Base-by-base conservation (phyloP, 108 stramenopile species). In the Nitzschia inconspicua region DNA sequence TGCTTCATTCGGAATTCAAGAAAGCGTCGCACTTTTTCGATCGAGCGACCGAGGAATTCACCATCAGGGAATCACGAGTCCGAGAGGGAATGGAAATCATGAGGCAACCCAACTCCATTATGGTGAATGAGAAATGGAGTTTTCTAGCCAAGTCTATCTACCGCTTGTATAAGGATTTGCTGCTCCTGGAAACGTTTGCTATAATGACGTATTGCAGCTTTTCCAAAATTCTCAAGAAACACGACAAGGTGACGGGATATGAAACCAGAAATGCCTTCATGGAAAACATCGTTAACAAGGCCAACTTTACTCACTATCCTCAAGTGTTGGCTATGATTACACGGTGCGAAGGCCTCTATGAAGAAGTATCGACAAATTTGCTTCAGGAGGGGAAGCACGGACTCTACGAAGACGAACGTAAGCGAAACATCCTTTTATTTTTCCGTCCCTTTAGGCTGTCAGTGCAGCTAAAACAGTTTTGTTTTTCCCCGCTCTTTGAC, bases 161-260 rank as follows among this genome's bases (percentile, higher is more conserved):
- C 57, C 49, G 86, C 27, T 60, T 92, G 26, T 96, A 99, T 70
- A 95, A 90, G 60, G 95, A 98, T 67, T 72, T 99, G 31, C 75
- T 99, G 31, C 72, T 98, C 42, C 84, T 99, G 31, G 98, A 99
- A 64, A 97, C 95, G 28, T 99, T 82, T 61, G 97, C 98, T 22
- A 97, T 99, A 57, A 97, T 99, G 95, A 99, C 95, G 19, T 99
- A 97, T 68, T 96, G 94, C 66, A 84, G 86, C 42, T 96, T 97
- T 77, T 89, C 67, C 73, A 52, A 99, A 99, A 97, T 97, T 46
- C 75, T 99, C 44, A 99, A 99, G 81, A 99, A 99, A 76, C 98
- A 99, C 73, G 98, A 99, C 83, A 99, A 98, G 66, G 72, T 84
- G 31, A 96, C 97, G 1, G 91, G 94, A 44, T 95, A 83, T 44